phyloP scores from a whole-genome alignment of 2,329 filamentous ascomycete genomes.

The Fusarium torreyae region DNA sequence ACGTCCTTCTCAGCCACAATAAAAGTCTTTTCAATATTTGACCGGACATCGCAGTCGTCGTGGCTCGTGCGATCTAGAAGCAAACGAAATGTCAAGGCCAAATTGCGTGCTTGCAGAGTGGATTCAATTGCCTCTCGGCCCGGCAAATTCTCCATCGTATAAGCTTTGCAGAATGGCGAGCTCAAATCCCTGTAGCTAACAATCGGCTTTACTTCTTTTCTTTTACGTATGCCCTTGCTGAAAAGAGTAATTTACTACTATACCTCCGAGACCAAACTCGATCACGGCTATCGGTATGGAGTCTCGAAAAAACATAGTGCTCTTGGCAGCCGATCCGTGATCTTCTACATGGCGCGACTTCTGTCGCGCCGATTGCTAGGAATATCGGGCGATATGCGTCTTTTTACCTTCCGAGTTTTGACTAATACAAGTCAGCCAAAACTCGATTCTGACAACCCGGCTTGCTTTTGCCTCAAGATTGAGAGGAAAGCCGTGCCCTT shows the following conservation, averaged over 20 bases:
- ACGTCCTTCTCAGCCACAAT: background rate
- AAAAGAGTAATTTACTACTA: background rate
- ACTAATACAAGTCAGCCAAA: too few species aligned
- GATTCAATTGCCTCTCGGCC: slow-evolving; percentile 10
- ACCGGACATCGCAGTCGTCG: too few species aligned
- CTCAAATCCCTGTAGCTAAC: slow-evolving; percentile 13
- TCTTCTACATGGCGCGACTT: too few species aligned
- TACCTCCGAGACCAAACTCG: background rate
- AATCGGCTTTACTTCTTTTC: background rate
- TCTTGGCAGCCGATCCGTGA: too few species aligned
- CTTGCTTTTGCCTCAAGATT: too few species aligned
- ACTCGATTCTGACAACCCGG: too few species aligned
- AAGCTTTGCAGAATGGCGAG: slow-evolving; percentile 35
- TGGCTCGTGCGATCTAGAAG: background rate
- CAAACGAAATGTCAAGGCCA: slow-evolving; percentile 19
- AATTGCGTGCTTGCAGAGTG: slow-evolving; percentile 40
- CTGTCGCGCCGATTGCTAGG: background rate
- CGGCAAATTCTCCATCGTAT: slow-evolving; percentile 25
- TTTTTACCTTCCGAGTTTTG: background rate
- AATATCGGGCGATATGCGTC: background rate
- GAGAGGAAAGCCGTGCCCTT: too few species aligned
- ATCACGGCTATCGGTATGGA: too few species aligned
- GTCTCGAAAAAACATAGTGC: too few species aligned
- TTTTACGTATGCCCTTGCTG: slow-evolving; percentile 14
- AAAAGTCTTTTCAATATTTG: background rate